Conservation (phyloP, 2,329 filamentous ascomycete species). For the Colletotrichum destructivum region DNA sequence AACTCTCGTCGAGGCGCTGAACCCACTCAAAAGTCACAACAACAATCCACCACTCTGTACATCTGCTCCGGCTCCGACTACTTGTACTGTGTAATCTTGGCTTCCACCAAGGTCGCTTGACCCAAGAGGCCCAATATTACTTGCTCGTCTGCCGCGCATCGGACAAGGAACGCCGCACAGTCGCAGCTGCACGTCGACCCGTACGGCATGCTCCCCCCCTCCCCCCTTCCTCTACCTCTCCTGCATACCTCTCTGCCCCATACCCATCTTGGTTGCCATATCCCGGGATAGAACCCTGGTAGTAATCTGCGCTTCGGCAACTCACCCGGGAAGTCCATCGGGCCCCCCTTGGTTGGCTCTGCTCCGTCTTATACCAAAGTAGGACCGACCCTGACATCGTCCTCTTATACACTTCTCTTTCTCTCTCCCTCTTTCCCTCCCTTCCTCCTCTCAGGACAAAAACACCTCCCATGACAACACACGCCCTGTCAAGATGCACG, state of each 20-base stretch:
- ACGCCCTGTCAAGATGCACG: slow-evolving; percentile 42
- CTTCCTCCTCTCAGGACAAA: neutral
- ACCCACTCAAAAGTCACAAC: neutral
- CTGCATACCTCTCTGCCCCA: slow-evolving; percentile 24
- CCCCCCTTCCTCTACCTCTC: neutral
- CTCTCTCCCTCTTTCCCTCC: too few relatives aligned
- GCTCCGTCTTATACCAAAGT: slow-evolving; percentile 8
- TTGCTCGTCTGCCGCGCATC: slow-evolving; percentile 21
- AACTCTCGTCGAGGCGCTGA: slow-evolving; percentile 6
- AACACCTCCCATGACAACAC: neutral
- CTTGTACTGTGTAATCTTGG: slow-evolving; percentile 6
- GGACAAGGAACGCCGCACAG: slow-evolving; percentile 20
- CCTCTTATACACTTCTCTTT: too few relatives aligned
- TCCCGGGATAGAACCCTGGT: slow-evolving; percentile 33
- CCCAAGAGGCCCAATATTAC: neutral
- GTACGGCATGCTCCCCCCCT: slow-evolving; percentile 31
- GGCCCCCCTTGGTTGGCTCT: neutral
- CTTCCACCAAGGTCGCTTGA: neutral
- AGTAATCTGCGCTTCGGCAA: slow-evolving; percentile 35
- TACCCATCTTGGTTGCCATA: slow-evolving; percentile 24
- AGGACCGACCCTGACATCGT: too few relatives aligned
- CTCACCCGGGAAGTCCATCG: slow-evolving; percentile 29
- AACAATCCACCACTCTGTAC: neutral
- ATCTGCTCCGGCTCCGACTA: neutral
- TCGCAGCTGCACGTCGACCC: slow-evolving; percentile 37